phyloP scores from a whole-genome alignment of 2,329 filamentous ascomycete species.

The Colletotrichum musicola region DNA sequence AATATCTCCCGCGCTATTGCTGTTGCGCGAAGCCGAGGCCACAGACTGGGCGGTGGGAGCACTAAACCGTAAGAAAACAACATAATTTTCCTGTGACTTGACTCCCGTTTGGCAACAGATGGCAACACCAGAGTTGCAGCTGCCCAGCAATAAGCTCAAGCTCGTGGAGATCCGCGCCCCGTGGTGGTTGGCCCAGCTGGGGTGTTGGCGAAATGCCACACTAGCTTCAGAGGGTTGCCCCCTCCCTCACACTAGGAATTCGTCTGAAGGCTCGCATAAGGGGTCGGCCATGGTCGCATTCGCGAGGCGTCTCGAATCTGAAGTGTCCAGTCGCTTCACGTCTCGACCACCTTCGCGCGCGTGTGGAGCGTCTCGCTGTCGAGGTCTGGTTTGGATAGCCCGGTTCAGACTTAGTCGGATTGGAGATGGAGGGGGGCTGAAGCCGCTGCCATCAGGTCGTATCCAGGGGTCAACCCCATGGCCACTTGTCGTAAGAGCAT shows the following conservation, averaged over 20 bases:
- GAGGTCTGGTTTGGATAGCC: background rate
- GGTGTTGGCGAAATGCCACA: slow-evolving; percentile 2
- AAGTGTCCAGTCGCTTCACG: slow-evolving; percentile 4
- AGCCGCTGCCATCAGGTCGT: background rate
- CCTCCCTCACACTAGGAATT: background rate
- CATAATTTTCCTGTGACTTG: background rate
- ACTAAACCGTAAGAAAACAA: too few species aligned
- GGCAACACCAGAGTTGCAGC: slow-evolving; percentile 2
- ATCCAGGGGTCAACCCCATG: background rate
- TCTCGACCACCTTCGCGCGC: background rate
- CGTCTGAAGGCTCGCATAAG: slow-evolving; percentile 25
- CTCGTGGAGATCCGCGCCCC: slow-evolving; percentile 5
- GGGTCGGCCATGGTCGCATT: background rate
- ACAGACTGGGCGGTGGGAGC: too few species aligned
- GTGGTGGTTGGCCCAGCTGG: background rate
- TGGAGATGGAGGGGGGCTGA: background rate
- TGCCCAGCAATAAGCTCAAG: slow-evolving; percentile 19
- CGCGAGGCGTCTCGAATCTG: slow-evolving; percentile 23
- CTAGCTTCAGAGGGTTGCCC: background rate
- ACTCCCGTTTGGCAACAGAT: background rate
- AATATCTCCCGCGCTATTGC: background rate
- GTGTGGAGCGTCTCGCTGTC: slow-evolving; percentile 11
- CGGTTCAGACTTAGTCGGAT: background rate
- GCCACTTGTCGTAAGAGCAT: background rate
- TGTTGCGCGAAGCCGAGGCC: too few species aligned